Evolutionary conservation across 306 rosid species (phyloP), one percentile per base, ranked within the genome.

Genomic region (Senna siamea): DNA sequence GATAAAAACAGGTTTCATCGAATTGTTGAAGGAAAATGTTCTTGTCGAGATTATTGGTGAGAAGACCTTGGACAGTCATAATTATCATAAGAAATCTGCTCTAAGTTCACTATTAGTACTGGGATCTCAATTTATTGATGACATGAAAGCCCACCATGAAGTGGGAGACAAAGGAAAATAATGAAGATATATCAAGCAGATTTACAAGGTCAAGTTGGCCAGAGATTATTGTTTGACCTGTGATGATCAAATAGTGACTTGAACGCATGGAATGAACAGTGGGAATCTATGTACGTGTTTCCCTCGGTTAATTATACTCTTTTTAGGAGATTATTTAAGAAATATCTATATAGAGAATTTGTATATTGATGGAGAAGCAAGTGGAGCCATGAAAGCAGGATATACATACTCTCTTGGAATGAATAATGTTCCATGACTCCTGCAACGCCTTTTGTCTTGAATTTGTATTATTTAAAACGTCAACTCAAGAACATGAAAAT

Each of bases 11-110:
- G 66, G 19, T 60, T 60, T 81, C 94, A 93, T 76, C 88, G 72
- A 69, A 84, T 91, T 73, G 87, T 91, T 37, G 91, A 78, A 56
- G 96, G 96, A 60, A 83, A 53, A 51, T 94, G 97, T 70, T 89
- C 97, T 17, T 94, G 97, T 68, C 88, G 95, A 64, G 66, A 60
- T 35, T 60, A 60, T n/a, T 60, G 66, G 66, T 60, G 20, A 60
- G 12, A 59, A 59, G 47, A 60, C 34, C 26, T 34, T 35, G 12
- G 12, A 57, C 12, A 30, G 5, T 58, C 43, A 14, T 13, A 58
- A 6, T 20, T 53, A 9, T 53, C 58, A 19, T 8, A 5, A 9
- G 30, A 9, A 19, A 19, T 53, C 35, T 22, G 17, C 35, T 10
- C 26, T 3, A 9, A 55, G 17, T 22, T 22, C 3, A 54, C 5